A percentile compares a stretch with the other conserved stretches of the same genome.
Evolutionary conservation across 768 basidiomycete species (phyloP).

Genomic region (Xerocomus potaroensis): DNA sequence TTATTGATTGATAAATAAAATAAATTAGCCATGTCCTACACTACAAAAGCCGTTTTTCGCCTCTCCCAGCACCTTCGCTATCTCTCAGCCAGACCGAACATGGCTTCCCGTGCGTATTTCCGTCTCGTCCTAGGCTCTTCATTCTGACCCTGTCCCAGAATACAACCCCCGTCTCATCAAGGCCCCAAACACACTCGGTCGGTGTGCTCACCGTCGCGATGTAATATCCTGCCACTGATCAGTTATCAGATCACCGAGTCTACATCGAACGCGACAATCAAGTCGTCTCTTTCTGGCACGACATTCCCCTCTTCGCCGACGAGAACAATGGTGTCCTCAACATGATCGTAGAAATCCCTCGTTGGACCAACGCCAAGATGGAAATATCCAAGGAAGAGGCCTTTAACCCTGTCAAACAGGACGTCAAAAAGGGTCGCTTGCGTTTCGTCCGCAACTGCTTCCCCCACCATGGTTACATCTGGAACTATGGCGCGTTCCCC

Average conservation of each 20-base stretch:
- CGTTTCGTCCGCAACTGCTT: constrained; percentile 99
- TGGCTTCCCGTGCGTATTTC: constrained; percentile 31
- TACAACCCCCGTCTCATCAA: constrained; percentile 77
- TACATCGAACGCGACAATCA: constrained; percentile 88
- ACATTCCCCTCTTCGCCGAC: constrained; percentile 97
- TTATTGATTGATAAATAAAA: no score
- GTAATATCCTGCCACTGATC: constrained; percentile 17
- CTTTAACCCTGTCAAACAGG: constrained; percentile 99
- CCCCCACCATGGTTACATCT: constrained; percentile 99
- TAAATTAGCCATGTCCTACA: no score
- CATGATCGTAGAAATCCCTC: constrained; percentile 98
- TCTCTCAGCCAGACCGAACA: constrained; percentile 45
- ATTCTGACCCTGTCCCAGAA: constrained; percentile 38
- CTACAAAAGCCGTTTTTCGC: constrained; percentile 37
- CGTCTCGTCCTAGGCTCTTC: not conserved
- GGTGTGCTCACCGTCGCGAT: constrained; percentile 17
- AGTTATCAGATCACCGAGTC: constrained; percentile 81
- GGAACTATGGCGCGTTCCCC: constrained; percentile 99
- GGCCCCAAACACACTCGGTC: constrained; percentile 92
- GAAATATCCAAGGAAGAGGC: constrained; percentile 97
- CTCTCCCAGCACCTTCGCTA: constrained; percentile 62
- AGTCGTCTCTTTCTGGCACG: constrained; percentile 86
- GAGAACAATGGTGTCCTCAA: constrained; percentile 93
- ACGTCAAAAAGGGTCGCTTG: constrained; percentile 93
- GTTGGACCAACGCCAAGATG: constrained; percentile 99